These are phyloP conservation scores for Ramaria sp. DNA, from an alignment of 768 basidiomycete species.

Conservation along the genomic window DNA sequence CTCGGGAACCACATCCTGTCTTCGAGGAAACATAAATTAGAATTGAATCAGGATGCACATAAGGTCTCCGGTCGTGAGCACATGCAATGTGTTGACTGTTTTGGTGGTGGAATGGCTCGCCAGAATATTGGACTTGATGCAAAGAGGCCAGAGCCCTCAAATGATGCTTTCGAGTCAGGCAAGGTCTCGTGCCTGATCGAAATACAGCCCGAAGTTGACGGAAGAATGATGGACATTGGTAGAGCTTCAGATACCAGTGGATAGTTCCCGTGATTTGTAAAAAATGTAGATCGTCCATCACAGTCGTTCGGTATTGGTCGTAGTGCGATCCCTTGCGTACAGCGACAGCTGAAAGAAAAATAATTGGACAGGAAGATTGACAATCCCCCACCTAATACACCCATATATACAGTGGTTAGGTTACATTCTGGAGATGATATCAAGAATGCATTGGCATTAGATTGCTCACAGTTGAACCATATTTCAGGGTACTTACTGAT, in stretches of 20 bases:
- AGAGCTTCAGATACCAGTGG: conserved; percentile 11
- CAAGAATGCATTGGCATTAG: too few relatives aligned
- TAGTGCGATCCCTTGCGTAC: too few relatives aligned
- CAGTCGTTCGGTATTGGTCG: too few relatives aligned
- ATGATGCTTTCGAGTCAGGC: conserved; percentile 12
- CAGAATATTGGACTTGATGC: conserved; percentile 17
- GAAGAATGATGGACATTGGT: conserved; percentile 47
- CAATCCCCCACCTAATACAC: too few relatives aligned
- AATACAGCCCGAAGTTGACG: conserved; percentile 57
- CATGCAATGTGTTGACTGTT: conserved; percentile 69
- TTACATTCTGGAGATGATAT: too few relatives aligned
- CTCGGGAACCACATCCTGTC: conserved; percentile 1
- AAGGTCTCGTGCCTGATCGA: conserved; percentile 37
- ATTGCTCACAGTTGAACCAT: too few relatives aligned
- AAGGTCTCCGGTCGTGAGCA: conserved; percentile 56
- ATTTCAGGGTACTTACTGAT: too few relatives aligned
- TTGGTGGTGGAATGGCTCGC: conserved; percentile 45
- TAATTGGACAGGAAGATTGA: too few relatives aligned
- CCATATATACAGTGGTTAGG: too few relatives aligned
- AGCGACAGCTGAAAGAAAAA: too few relatives aligned
- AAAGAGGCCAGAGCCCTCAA: background rate
- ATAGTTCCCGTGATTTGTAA: too few relatives aligned
- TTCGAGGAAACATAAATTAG: background rate
- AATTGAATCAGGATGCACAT: background rate
- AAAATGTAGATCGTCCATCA: too few relatives aligned